phyloP scores from a whole-genome alignment of 345 rosid species.

The Citrus reticulata region DNA sequence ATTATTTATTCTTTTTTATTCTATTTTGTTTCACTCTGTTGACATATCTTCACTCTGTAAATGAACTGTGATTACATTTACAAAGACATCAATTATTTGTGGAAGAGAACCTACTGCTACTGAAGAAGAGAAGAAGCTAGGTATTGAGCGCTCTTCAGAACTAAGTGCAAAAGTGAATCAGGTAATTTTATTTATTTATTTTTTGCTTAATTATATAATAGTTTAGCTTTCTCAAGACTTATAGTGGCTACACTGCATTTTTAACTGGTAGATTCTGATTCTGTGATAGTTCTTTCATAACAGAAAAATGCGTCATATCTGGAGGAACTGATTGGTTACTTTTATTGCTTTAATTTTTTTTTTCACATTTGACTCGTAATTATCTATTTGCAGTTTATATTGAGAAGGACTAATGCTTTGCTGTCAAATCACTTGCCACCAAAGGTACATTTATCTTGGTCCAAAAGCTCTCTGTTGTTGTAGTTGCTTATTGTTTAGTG shows the following conservation, averaged over 20 bases:
- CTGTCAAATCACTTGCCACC: slow-evolving; percentile 98
- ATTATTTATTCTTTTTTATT: not conserved
- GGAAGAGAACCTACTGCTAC: slow-evolving; percentile 97
- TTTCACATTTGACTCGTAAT: slow-evolving; percentile 8
- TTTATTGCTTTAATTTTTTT: not conserved
- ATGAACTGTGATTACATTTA: slow-evolving; percentile 15
- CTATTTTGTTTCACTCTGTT: not conserved
- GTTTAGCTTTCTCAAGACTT: slow-evolving; percentile 11
- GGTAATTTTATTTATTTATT: slow-evolving; percentile 39
- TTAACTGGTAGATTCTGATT: not conserved
- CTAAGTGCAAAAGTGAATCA: slow-evolving; percentile 94
- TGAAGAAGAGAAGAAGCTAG: slow-evolving; percentile 80
- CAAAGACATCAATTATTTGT: slow-evolving; percentile 82
- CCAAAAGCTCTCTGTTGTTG: not conserved
- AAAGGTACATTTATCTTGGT: slow-evolving; percentile 47
- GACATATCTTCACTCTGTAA: not conserved
- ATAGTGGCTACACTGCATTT: not conserved
- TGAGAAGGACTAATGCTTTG: slow-evolving; percentile 92
- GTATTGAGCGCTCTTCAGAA: slow-evolving; percentile 82
- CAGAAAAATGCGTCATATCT: not conserved
- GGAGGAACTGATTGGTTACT: not conserved
- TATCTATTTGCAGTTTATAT: slow-evolving; percentile 68
- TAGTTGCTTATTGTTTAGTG: not conserved
- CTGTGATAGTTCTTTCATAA: not conserved
- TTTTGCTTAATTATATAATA: not conserved